Conservation (phyloP, 176 grass and related monocot genomes). For the Juncus effusus region DNA sequence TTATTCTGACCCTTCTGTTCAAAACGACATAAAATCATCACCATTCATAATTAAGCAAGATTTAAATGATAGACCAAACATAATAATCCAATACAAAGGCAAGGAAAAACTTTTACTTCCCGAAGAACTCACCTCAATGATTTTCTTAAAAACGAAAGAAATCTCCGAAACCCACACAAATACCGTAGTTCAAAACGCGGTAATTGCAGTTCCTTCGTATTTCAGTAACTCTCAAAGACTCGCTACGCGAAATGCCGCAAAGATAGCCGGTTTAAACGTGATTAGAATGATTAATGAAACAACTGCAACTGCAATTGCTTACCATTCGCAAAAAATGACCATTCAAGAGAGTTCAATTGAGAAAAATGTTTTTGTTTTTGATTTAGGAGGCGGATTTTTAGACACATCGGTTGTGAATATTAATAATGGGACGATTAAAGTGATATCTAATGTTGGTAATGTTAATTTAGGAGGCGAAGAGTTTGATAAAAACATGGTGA, state of each 20-base stretch:
- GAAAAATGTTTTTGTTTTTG: constrained; percentile 30
- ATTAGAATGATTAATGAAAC: constrained; percentile 31
- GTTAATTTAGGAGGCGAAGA: constrained; percentile 7
- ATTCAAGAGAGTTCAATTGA: constrained; percentile 2
- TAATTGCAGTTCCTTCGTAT: constrained; percentile 28
- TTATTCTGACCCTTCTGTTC: constrained; percentile 11
- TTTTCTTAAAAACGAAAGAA: constrained; percentile 31
- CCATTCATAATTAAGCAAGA: background rate
- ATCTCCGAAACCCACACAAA: constrained; percentile 23
- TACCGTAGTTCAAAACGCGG: constrained; percentile 15
- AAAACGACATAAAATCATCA: constrained; percentile 13
- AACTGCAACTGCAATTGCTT: constrained; percentile 31
- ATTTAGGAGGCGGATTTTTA: constrained; percentile 25
- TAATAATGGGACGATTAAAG: constrained; percentile 19
- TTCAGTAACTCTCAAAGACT: constrained; percentile 26
- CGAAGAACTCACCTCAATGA: constrained; percentile 25
- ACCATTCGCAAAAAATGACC: constrained; percentile 20
- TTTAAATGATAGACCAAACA: constrained; percentile 10
- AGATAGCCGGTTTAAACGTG: constrained; percentile 25
- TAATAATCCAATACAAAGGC: constrained; percentile 20
- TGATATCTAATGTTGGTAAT: constrained; percentile 14
- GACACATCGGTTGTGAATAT: constrained; percentile 20
- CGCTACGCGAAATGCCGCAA: constrained; percentile 18
- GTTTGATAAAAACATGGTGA: constrained; percentile 10
- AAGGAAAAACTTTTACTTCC: constrained; percentile 18